These are phyloP conservation scores for Phytophthora tentaculata DNA, from an alignment of 352 stramenopile species.

Conservation along the genomic window DNA sequence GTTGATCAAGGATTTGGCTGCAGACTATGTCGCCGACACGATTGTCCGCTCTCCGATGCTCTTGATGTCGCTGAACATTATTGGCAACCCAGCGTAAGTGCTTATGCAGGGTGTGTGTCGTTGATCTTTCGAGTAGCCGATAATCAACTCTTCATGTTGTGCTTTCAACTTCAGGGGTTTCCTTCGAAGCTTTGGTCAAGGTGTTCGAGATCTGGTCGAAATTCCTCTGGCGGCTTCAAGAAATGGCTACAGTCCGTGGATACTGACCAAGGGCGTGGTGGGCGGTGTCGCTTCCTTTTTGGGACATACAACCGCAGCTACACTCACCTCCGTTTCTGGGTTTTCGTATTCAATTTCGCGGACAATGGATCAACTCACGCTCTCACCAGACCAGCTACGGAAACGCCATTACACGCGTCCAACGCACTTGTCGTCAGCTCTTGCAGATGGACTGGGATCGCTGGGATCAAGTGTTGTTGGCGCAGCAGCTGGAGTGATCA, in stretches of 20 bases:
- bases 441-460: conserved; percentile 70
- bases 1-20: conserved; percentile 81
- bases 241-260: conserved; percentile 82
- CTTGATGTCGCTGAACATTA: conserved; percentile 86
- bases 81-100: conserved; percentile 88
- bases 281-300: conserved; percentile 74
- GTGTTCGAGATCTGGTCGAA: conserved; percentile 80
- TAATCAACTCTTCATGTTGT: too few species aligned
- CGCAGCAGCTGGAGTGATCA: conserved; percentile 77
- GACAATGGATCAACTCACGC: conserved; percentile 82
- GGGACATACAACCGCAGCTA: conserved; percentile 71
- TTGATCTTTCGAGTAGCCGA: conserved; percentile 1
- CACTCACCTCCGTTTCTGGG: conserved; percentile 75
- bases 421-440: conserved; percentile 64
- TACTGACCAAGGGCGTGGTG: conserved; percentile 73
- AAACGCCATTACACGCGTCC: conserved; percentile 71
- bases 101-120: neutral
- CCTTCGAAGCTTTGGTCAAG: conserved; percentile 68
- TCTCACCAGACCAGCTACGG: conserved; percentile 65
- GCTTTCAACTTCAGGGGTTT: conserved; percentile 64
- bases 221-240: conserved; percentile 71
- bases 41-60: conserved; percentile 82
- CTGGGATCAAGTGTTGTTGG: conserved; percentile 80
- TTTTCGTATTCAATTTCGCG: conserved; percentile 85
- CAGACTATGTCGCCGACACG: conserved; percentile 82